Percentiles rank a stretch among this genome's conserved stretches.
These are phyloP conservation scores for Ilyonectria destructans DNA, from an alignment of 2,329 filamentous ascomycete species.

Conservation along the genomic window DNA sequence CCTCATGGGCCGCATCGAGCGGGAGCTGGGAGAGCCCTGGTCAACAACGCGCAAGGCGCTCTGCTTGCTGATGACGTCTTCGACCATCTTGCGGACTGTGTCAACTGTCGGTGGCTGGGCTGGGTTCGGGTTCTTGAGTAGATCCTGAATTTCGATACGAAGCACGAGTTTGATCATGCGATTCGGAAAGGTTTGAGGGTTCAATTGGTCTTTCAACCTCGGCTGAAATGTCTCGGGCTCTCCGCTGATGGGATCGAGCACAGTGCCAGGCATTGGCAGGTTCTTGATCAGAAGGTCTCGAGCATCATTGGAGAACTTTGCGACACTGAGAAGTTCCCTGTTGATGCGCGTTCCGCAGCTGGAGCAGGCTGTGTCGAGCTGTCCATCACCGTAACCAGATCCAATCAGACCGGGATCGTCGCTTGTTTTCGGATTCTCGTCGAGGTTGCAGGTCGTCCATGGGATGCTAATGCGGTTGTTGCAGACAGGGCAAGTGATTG, in stretches of 20 bases:
- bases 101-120: slow-evolving; percentile 62
- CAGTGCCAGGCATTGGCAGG: slow-evolving; percentile 78
- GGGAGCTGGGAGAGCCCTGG: slow-evolving; percentile 32
- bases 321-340: slow-evolving; percentile 70
- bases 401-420: slow-evolving; percentile 59
- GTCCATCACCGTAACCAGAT: slow-evolving; percentile 73
- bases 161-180: slow-evolving; percentile 67
- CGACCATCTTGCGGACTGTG: slow-evolving; percentile 67
- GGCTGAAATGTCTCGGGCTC: slow-evolving; percentile 56
- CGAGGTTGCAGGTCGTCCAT: slow-evolving; percentile 67
- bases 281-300: slow-evolving; percentile 59
- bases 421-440: slow-evolving; percentile 32
- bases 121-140: slow-evolving; percentile 52
- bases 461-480: slow-evolving; percentile 56
- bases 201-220: background rate
- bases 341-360: slow-evolving; percentile 67
- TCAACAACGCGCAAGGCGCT: slow-evolving; percentile 32
- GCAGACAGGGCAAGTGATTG: slow-evolving; percentile 63
- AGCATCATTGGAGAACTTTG: slow-evolving; percentile 72
- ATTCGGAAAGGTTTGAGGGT: slow-evolving; percentile 70
- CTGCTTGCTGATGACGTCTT: slow-evolving; percentile 59
- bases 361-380: slow-evolving; percentile 67
- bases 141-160: slow-evolving; percentile 58
- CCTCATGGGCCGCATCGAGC: background rate
- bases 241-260: slow-evolving; percentile 71